Percentiles rank a stretch among this genome's conserved stretches.
These are phyloP conservation scores for Camelina neglecta DNA, from an alignment of 345 rosid genomes.

Conservation along the genomic window DNA sequence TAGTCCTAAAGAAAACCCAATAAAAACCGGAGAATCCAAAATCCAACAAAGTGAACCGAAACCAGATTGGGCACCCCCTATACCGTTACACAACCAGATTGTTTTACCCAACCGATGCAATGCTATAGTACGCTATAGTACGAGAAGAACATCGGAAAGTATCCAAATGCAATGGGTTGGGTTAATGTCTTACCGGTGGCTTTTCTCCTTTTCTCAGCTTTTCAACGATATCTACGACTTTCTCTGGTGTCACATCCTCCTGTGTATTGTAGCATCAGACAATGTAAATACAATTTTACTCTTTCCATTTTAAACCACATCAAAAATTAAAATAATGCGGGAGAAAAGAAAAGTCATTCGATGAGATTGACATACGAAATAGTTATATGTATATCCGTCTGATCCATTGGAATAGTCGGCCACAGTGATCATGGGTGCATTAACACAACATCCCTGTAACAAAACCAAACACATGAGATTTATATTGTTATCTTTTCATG, in stretches of 20 bases:
- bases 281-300: background rate
- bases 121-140: background rate
- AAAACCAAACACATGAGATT: conserved; percentile 31
- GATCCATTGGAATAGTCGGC: conserved; percentile 96
- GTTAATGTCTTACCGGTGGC: conserved; percentile 66
- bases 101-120: background rate
- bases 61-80: background rate
- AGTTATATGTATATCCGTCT: conserved; percentile 93
- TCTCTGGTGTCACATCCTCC: conserved; percentile 94
- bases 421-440: conserved; percentile 99
- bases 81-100: background rate
- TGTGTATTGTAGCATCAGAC: conserved; percentile 54
- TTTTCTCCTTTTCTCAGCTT: conserved; percentile 88
- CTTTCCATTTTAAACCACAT: background rate
- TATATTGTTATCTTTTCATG: background rate
- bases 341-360: conserved; percentile 16
- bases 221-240: conserved; percentile 91
- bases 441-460: conserved; percentile 94
- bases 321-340: background rate
- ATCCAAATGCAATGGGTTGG: conserved; percentile 11
- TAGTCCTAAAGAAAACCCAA: conserved; percentile 1
- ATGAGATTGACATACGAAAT: conserved; percentile 62
- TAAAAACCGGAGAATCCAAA: background rate
- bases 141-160: background rate
- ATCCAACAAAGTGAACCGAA: background rate